Evolutionary conservation across 2,329 filamentous ascomycete species (phyloP).

Genomic region (Neopestalotiopsis rosae): DNA sequence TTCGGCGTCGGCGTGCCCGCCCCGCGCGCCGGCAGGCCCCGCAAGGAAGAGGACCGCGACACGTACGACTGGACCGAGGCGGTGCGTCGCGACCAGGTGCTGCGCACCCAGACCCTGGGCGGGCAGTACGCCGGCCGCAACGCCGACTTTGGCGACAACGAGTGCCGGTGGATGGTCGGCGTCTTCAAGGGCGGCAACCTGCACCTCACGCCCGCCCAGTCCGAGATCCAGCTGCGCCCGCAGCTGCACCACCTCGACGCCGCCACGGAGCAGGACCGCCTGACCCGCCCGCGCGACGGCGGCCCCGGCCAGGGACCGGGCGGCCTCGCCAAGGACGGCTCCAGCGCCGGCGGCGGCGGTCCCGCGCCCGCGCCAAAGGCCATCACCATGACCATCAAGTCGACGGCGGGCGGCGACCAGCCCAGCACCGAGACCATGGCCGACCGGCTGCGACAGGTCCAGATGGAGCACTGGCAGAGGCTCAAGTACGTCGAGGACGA

Average conservation of each 20-base stretch:
- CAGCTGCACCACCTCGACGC: conserved; percentile 95
- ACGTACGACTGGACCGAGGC: conserved; percentile 70
- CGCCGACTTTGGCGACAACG: conserved; percentile 59
- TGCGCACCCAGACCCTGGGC: conserved; percentile 83
- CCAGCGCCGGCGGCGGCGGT: conserved; percentile 36
- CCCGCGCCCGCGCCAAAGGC: conserved; percentile 65
- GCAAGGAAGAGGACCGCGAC: conserved; percentile 45
- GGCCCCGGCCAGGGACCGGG: conserved; percentile 34
- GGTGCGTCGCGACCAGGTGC: conserved; percentile 71
- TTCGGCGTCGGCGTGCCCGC: conserved; percentile 66
- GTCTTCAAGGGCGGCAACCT: conserved; percentile 89
- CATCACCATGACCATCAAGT: conserved; percentile 88
- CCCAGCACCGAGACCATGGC: conserved; percentile 74
- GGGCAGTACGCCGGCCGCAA: conserved; percentile 69
- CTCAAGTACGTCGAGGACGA: conserved; percentile 86
- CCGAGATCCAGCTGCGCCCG: conserved; percentile 86
- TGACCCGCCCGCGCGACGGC: conserved; percentile 44
- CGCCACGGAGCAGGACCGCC: conserved; percentile 71
- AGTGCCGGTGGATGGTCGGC: conserved; percentile 80
- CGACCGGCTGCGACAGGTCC: conserved; percentile 76
- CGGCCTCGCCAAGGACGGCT: conserved; percentile 34
- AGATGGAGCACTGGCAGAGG: conserved; percentile 81
- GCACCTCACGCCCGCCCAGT: conserved; percentile 83
- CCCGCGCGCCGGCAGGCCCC: conserved; percentile 38
- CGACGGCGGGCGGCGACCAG: conserved; percentile 69